A percentile compares a stretch with the other conserved stretches of the same genome.
phyloP scores from a whole-genome alignment of 257 asterid genomes.

The Henckelia pumila region DNA sequence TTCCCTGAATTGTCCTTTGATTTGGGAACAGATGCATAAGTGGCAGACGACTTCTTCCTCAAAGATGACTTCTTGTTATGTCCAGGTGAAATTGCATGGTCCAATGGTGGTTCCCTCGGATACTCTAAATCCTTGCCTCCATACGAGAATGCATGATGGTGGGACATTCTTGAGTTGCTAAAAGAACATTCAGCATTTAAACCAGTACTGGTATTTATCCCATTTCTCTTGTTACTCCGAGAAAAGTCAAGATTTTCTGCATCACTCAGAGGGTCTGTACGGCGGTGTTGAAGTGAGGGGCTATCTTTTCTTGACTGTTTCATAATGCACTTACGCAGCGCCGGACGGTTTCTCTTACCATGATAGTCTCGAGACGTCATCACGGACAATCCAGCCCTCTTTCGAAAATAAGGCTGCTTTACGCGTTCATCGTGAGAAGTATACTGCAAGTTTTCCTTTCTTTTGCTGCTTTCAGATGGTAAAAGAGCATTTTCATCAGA shows the following conservation, averaged over 20 bases:
- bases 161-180: conserved; percentile 31
- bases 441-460: conserved; percentile 35
- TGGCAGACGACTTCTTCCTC: conserved; percentile 43
- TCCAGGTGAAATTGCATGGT: conserved; percentile 36
- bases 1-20: conserved; percentile 36
- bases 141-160: conserved; percentile 27
- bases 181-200: conserved; percentile 26
- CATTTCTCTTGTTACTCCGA: conserved; percentile 31
- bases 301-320: conserved; percentile 36
- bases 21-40: conserved; percentile 37
- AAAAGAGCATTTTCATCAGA: conserved; percentile 33
- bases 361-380: conserved; percentile 26
- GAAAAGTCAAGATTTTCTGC: conserved; percentile 30
- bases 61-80: conserved; percentile 49
- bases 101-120: conserved; percentile 31
- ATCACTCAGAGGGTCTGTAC: conserved; percentile 25
- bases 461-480: conserved; percentile 37
- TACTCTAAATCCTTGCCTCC: conserved; percentile 36
- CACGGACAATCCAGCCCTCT: conserved; percentile 34
- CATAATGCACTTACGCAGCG: conserved; percentile 31
- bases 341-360: conserved; percentile 30
- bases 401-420: conserved; percentile 37
- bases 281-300: conserved; percentile 23
- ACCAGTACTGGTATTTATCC: conserved; percentile 21
- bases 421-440: conserved; percentile 31